A percentile compares a stretch with the other conserved stretches of the same genome.
phyloP scores from a whole-genome alignment of 169 alveolate species.

The Babesia bigemina region DNA sequence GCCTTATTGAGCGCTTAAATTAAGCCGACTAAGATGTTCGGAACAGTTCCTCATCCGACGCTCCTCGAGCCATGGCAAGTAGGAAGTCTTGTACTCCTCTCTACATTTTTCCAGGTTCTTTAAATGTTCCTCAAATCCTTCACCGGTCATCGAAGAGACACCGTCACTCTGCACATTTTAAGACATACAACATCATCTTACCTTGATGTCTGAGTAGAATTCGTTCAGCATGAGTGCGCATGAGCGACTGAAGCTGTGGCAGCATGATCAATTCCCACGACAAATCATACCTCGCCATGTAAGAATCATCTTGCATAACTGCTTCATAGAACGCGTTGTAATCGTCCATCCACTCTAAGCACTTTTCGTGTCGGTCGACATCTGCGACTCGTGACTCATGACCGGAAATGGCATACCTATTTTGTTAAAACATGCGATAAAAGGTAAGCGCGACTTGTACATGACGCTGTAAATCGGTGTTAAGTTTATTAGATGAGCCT shows the following conservation, averaged over 20 bases:
- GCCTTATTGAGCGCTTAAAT: not conserved
- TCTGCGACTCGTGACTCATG: slow-evolving; percentile 10
- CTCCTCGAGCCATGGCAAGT: slow-evolving; percentile 68
- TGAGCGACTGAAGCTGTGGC: slow-evolving; percentile 84
- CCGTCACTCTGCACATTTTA: slow-evolving; percentile 75
- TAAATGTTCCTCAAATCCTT: slow-evolving; percentile 83
- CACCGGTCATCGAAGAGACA: slow-evolving; percentile 85
- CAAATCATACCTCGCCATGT: slow-evolving; percentile 74
- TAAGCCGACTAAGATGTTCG: slow-evolving; percentile 17
- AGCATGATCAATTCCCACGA: not conserved
- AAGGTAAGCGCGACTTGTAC: slow-evolving; percentile 94
- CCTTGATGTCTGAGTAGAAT: slow-evolving; percentile 82
- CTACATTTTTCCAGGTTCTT: slow-evolving; percentile 67
- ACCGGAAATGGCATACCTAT: slow-evolving; percentile 78
- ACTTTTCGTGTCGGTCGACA: slow-evolving; percentile 73
- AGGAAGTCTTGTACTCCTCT: slow-evolving; percentile 73
- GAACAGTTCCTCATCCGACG: slow-evolving; percentile 27
- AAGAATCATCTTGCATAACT: slow-evolving; percentile 85
- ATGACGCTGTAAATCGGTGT: slow-evolving; percentile 79
- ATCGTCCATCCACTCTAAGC: slow-evolving; percentile 91
- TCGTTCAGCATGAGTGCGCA: slow-evolving; percentile 90
- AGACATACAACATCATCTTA: not conserved
- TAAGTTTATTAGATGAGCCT: too few relatives aligned
- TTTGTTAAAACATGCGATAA: slow-evolving; percentile 92
- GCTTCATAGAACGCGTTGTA: slow-evolving; percentile 86